A percentile compares a stretch with the other conserved stretches of the same genome.
Conservation (phyloP, 257 asterid species). For the Fraxinus pennsylvanica region DNA sequence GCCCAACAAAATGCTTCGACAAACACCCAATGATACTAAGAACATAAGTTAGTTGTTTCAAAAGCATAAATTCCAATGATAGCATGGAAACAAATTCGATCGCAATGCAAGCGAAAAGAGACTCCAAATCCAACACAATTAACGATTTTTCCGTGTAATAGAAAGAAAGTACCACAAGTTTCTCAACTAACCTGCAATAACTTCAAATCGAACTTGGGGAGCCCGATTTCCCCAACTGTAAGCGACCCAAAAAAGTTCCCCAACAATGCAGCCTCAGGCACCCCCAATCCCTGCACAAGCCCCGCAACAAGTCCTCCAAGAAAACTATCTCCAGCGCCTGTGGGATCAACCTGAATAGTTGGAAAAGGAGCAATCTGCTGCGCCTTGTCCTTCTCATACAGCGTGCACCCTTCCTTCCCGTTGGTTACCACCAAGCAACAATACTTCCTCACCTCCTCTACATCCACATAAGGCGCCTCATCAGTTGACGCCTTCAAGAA, state of each 20-base stretch:
- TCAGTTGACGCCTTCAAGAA: conserved; percentile 83
- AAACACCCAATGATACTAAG: conserved; percentile 1
- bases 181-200: conserved; percentile 66
- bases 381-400: conserved; percentile 56
- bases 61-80: neutral
- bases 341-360: conserved; percentile 83
- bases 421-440: conserved; percentile 89
- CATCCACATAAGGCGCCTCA: conserved; percentile 70
- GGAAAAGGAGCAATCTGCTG: conserved; percentile 71
- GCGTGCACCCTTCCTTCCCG: conserved; percentile 85
- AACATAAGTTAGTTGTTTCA: conserved; percentile 6
- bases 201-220: conserved; percentile 64
- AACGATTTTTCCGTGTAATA: neutral
- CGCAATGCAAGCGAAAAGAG: neutral
- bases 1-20: neutral
- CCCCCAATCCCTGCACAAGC: conserved; percentile 64
- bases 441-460: conserved; percentile 62
- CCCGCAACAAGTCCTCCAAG: conserved; percentile 91
- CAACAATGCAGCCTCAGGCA: conserved; percentile 85
- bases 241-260: conserved; percentile 92
- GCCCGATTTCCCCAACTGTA: conserved; percentile 82
- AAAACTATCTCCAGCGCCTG: conserved; percentile 98
- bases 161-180: neutral
- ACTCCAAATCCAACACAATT: neutral
- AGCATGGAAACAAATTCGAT: conserved; percentile 18